These are phyloP conservation scores for Ascodesmis nigricans DNA, from an alignment of 495 filamentous ascomycete genomes.

Conservation along the genomic window DNA sequence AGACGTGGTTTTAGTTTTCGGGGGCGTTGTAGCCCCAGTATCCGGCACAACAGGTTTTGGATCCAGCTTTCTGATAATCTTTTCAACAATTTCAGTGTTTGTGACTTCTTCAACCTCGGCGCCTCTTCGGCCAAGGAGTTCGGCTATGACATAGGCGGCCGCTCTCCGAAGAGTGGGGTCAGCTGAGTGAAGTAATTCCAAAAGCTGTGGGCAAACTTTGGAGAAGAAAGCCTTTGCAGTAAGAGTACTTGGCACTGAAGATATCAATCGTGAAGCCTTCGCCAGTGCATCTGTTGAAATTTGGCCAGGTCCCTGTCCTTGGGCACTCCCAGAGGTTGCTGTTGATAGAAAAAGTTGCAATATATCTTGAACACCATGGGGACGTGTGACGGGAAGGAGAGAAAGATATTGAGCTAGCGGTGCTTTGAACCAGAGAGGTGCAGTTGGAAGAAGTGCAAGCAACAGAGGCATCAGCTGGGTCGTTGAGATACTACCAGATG, in stretches of 20 bases:
- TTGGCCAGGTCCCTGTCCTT: conserved; percentile 2
- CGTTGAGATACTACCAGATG: conserved; percentile 13
- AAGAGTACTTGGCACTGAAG: conserved; percentile 32
- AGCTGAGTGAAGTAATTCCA: conserved; percentile 31
- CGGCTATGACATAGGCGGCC: conserved; percentile 36
- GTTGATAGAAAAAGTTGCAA: conserved; percentile 19
- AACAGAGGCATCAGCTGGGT: conserved; percentile 10
- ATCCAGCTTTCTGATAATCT: conserved; percentile 29
- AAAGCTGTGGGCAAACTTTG: conserved; percentile 32
- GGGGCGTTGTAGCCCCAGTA: background rate
- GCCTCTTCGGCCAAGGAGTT: conserved; percentile 35
- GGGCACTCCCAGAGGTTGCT: conserved; percentile 2
- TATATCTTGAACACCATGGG: conserved; percentile 15
- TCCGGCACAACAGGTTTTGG: conserved; percentile 12
- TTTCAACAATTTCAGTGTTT: conserved; percentile 32
- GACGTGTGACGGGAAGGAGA: conserved; percentile 13
- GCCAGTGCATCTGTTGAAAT: conserved; percentile 37
- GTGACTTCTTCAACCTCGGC: conserved; percentile 29
- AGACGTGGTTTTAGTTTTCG: conserved; percentile 4
- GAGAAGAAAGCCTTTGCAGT: conserved; percentile 28
- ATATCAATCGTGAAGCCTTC: conserved; percentile 34
- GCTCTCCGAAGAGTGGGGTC: conserved; percentile 31
- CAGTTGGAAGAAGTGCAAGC: conserved; percentile 13
- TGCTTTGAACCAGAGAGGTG: conserved; percentile 8
- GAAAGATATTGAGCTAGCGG: conserved; percentile 14